Base-by-base conservation (phyloP, 2,329 filamentous ascomycete genomes). In the Aphanoascus verrucosus region DNA sequence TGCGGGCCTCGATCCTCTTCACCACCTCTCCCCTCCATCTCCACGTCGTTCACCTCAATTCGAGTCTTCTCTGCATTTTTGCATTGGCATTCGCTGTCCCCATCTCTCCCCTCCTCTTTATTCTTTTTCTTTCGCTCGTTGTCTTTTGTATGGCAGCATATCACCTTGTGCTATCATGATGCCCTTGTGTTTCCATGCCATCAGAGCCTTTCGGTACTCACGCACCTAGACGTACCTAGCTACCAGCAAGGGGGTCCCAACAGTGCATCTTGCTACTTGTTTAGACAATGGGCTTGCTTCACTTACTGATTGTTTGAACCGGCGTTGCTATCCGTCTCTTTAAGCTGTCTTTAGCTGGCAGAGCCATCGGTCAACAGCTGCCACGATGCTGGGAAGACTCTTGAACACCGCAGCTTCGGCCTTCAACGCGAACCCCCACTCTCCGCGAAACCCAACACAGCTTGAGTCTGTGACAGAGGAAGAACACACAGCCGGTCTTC, bases 381-480 rank as follows among this genome's bases (percentile, higher is more conserved):
- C 28, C 20, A 58, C 52, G 50, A 73, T 73, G 70, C 59, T 73
- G 53, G 70, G 70, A 52, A 67, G 70, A 55, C 64, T 74, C 31
- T 63, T 74, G 41, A 72, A 67, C 58, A 71, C 66, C 14, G 69
- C 70, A 41, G 70, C 70, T 12, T 70, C 70, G 43, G 71, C 70
- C 17, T 61, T 74, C 51, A 73, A 69, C 58, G 67, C 70, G 15
- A 62, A 69, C n/a, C 43, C 64, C 5, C 70, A 72, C 55, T 64
- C 65, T 40, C 61, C 65, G 42, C 67, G 69, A 53, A 69, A 65
- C 55, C 57, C 65, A 14, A 62, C 65, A 20, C 67, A 68, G 31
- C 67, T 73, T 17, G 73, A 75, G 58, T 75, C 73, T 20, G 70
- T 73, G 20, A 74, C 72, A 1, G 73, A 75, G 56, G 73, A 75